These are phyloP conservation scores for Primulina eburnea DNA, from an alignment of 257 asterid species.

Conservation along the genomic window DNA sequence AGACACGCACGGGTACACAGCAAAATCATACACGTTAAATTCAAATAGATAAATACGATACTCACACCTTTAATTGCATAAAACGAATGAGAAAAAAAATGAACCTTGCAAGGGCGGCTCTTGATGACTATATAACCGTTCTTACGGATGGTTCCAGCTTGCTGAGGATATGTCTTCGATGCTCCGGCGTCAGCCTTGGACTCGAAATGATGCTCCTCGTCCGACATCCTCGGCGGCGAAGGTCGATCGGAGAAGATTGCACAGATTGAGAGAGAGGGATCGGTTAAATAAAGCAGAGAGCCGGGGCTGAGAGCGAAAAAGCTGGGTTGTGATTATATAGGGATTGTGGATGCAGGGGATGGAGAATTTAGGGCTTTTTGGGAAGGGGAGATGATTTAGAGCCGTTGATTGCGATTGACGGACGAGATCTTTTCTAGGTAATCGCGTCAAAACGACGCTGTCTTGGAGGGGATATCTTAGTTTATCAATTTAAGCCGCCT, in stretches of 20 bases:
- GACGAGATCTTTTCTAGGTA: slow-evolving; percentile 25
- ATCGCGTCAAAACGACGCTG: slow-evolving; percentile 43
- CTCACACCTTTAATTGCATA: no score
- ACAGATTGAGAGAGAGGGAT: slow-evolving; percentile 2
- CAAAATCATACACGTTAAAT: neutral
- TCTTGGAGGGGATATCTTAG: slow-evolving; percentile 14
- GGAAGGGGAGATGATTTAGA: slow-evolving; percentile 9
- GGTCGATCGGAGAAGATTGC: neutral
- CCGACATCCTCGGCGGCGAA: slow-evolving; percentile 44
- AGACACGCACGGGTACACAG: neutral
- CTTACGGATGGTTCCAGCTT: slow-evolving; percentile 69
- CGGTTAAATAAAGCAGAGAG: neutral
- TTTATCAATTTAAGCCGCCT: slow-evolving; percentile 2
- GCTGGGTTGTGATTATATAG: slow-evolving; percentile 20
- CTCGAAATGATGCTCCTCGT: slow-evolving; percentile 68
- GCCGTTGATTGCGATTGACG: slow-evolving; percentile 29
- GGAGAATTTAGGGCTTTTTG: slow-evolving; percentile 32
- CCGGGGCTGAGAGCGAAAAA: neutral
- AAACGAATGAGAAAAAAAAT: neutral
- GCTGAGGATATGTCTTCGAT: slow-evolving; percentile 64
- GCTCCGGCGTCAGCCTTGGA: slow-evolving; percentile 76
- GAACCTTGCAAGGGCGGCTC: slow-evolving; percentile 63
- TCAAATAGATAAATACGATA: neutral
- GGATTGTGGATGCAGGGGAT: neutral
- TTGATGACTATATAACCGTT: slow-evolving; percentile 59